Evolutionary conservation across 352 stramenopile species (phyloP), one percentile per base, ranked within the genome.

Genomic region (Thalassiosira livingstoniorum): DNA sequence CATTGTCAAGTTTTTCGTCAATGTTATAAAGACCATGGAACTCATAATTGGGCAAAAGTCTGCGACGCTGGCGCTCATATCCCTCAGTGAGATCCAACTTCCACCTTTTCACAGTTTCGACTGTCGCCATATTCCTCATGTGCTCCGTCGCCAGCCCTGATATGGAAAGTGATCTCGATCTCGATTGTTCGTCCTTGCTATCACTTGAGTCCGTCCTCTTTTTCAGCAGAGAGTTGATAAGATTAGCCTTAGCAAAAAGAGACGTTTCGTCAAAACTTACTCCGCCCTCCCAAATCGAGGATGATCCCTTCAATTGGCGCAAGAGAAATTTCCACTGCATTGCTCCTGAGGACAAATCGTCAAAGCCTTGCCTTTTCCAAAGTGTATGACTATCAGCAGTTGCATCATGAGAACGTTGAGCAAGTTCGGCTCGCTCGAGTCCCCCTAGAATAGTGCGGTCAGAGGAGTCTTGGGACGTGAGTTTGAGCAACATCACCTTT

Each of bases 1-100:
- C 65, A 61, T 88, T 83, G 43, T 93, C 84, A 70, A 83, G 77
- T 34, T 90, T 86, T 75, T 94, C 92, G 45, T 95, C 90, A 45
- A 95, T 87, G 58, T 94, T 94, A 67, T 95, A 95, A 5, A 95
- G 66, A 61, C 84, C 89, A 83, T 94, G 87, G 76, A 95, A 95
- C 81, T 95, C 92, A 43, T 94, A 95, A 51, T 95, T 95, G 23
- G 90, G 90, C 3, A 95, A 78, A 15, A 95, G 61, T 11, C 90
- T 78, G 15, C 88, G 83, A 37, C 92, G 80, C 68, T 94, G 91
- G 10, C 90, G 67, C 79, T 95, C 92, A 67, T 90, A 90, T 7
- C 92, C 90, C 82, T 95, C 92, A 34, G 89, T 92, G 25, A 95
- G 71, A 87, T 95, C 92, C 21, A 95, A 75, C 72, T 95, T 95